These are phyloP conservation scores for Firmiana major DNA, from an alignment of 345 rosid genomes.

Conservation along the genomic window DNA sequence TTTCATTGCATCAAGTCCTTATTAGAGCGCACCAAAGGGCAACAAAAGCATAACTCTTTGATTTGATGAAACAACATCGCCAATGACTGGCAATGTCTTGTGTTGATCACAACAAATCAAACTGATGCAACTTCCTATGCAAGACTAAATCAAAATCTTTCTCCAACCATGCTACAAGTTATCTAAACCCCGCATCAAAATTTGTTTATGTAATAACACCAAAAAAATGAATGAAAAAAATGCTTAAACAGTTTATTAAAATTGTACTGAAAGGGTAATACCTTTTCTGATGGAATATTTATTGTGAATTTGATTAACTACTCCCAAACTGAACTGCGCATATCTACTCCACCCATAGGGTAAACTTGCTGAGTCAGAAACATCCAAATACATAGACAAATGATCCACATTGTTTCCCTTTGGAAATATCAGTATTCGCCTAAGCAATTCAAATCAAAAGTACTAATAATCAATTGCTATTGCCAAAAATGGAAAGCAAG, in stretches of 20 bases:
- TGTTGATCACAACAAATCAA: too few relatives aligned
- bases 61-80: background rate
- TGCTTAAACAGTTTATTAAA: background rate
- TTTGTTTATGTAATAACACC: background rate
- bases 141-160: background rate
- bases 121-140: background rate
- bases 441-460: slow-evolving; percentile 25
- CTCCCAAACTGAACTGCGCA: slow-evolving; percentile 85
- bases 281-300: slow-evolving; percentile 83
- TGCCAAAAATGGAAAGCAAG: background rate
- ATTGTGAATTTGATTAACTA: slow-evolving; percentile 71
- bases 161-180: background rate
- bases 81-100: background rate
- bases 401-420: slow-evolving; percentile 91
- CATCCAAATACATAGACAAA: slow-evolving; percentile 95
- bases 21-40: background rate
- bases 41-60: background rate
- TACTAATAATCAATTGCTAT: slow-evolving; percentile 6
- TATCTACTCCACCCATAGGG: slow-evolving; percentile 96
- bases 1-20: slow-evolving; percentile 3
- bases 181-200: background rate
- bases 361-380: slow-evolving; percentile 73
- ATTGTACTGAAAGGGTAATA: slow-evolving; percentile 19
- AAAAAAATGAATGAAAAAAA: background rate
- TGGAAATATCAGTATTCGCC: slow-evolving; percentile 89